Base-by-base conservation (phyloP, 2,329 filamentous ascomycete genomes). In the Scedosporium minutisporum region DNA sequence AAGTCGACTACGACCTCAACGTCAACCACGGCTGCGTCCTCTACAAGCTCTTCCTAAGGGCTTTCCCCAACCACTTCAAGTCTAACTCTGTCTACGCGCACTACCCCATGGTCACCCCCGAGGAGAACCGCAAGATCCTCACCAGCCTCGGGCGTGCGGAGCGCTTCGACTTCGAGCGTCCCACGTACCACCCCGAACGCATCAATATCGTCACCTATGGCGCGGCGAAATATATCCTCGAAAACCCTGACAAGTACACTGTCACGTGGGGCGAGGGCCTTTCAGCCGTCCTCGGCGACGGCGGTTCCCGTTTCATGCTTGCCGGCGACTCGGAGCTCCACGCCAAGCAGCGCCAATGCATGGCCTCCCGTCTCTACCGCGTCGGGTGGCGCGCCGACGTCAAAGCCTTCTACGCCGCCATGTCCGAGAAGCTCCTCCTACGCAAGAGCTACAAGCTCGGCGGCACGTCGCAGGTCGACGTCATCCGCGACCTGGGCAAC, bases 1-100 rank as follows among this genome's bases (percentile, higher is more conserved):
- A 91, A 70, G 88, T 84, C 3, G 81, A 89, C 21, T 90, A 87
- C 63, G 89, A 96, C 67, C 75, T 87, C 23, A 84, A 82, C 64
- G 75, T 93, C 66, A 89, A 95, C 73, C 87, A 95, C 70, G 91
- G 91, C 57, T 91, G 88, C 67, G 85, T 92, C 12, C 90, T 93
- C 74, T 92, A 93, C 79, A 96, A 95, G 77, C 81, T 96, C 42
- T 88, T 93, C 71, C 78, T 90, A 42, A 83, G 88, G 4, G 89
- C 90, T 0, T 66, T 96, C 78, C 91, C 91, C 0, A 82, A 89
- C 66, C 88, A 91, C 75, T 93, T 93, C 80, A 85, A 84, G 71
- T 75, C 80, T 21, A 87, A 95, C 76, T 92, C 88, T 0, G 85
- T 93, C 62, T 96, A 93, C 66, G 90, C 89, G 0, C 89, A 93